Conservation (phyloP, 23 red algal species). For the Gracilaria domingensis region DNA sequence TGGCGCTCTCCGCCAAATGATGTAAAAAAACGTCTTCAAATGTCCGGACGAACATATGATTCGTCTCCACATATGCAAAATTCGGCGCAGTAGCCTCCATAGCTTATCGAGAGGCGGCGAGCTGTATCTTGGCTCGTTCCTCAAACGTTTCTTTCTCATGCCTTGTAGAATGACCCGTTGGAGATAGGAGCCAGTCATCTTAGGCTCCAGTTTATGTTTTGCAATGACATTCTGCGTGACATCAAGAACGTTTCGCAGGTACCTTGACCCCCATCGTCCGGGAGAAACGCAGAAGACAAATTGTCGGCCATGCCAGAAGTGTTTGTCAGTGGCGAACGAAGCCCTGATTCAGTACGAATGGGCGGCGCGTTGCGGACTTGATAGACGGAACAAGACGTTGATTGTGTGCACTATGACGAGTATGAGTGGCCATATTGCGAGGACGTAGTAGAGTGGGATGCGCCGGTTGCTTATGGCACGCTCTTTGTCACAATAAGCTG, state of each 20-base stretch:
- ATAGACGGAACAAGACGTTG: not conserved
- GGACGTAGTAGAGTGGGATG: not conserved
- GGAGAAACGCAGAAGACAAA: no score
- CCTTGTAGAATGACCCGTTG: slow-evolving; percentile 63
- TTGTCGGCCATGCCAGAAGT: no score
- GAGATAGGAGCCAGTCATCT: no score
- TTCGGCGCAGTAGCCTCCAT: slow-evolving; percentile 47
- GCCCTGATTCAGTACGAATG: slow-evolving; percentile 8
- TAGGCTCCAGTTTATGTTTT: no score
- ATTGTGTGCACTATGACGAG: not conserved
- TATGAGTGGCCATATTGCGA: no score
- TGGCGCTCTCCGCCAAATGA: slow-evolving; percentile 45
- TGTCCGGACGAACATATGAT: slow-evolving; percentile 82
- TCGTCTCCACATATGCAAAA: slow-evolving; percentile 74
- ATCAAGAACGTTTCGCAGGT: no score
- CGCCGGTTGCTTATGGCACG: slow-evolving; percentile 13
- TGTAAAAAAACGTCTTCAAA: slow-evolving; percentile 74
- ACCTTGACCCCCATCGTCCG: no score
- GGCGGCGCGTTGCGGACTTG: not conserved
- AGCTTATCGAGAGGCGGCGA: slow-evolving; percentile 53
- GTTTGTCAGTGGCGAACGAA: no score
- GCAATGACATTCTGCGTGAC: no score
- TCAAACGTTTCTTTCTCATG: slow-evolving; percentile 39
- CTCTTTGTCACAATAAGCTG: not conserved
- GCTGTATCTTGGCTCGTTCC: slow-evolving; percentile 19